Evolutionary conservation across 2,329 filamentous ascomycete species (phyloP), one percentile per base, ranked within the genome.

Genomic region (Penicillium crustosum): DNA sequence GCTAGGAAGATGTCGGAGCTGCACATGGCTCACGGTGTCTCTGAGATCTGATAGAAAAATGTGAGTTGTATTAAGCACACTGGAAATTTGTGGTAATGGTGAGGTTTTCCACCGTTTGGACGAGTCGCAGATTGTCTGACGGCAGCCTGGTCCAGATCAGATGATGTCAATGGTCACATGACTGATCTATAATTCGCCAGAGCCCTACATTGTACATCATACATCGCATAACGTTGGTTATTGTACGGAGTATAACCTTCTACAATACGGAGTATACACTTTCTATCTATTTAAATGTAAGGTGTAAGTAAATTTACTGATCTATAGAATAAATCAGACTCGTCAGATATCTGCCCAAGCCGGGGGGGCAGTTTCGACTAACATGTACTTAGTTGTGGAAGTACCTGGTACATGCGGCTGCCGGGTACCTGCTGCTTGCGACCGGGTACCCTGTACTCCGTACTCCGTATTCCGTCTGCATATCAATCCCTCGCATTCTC

Each of bases 1-100:
- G 80, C 83, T 66, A 87, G 76, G 68, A 86, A 86, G 64, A 85
- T 78, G 73, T 87, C 84, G 67, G 81, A 80, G 69, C 82, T 77
- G 72, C 83, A 86, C 83, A 86, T 86, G 63, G 55, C 67, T 52
- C 27, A 33, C 15, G 8, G 29, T 64, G 48, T 45, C 29, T 53
- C 52, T 53, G 49, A 42, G 41, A 47, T 52, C 41, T 45, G 58
- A 31, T 49, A 19, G 15, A 57, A 42, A 42, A 43, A 44, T 56
- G 48, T 44, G 48, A 53, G 50, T 45, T 36, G 39, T 53, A 35
- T 35, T 21, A 19, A 47, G n/a, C 23, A 25, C 4, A 29, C 19
- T 23, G 8, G 39, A 12, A 6, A 17, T 49, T 12, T 31, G 38
- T 52, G 21, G 33, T n/a, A 52, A 56, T 52, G 52, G 39, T 36